Evolutionary conservation across 805 yeast genomes (phyloP).

Genomic region (Metschnikowia kofuensis): DNA sequence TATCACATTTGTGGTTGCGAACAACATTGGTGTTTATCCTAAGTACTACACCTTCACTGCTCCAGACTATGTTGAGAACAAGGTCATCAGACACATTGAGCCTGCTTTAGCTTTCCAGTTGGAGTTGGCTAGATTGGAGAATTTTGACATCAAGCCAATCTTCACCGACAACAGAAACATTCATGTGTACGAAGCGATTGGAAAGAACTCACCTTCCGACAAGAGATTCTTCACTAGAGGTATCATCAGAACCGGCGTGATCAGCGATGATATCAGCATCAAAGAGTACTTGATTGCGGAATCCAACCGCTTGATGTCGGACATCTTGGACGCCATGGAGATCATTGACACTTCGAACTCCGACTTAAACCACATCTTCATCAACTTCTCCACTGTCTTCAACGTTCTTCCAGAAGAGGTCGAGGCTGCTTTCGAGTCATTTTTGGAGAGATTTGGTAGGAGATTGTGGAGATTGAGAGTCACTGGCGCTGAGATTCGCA

Average conservation of each 20-base stretch:
- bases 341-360: constrained; percentile 92
- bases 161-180: constrained; percentile 96
- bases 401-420: constrained; percentile 93
- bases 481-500: constrained; percentile 96
- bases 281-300: constrained; percentile 94
- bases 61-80: constrained; percentile 80
- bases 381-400: constrained; percentile 94
- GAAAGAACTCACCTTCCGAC: constrained; percentile 90
- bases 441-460: constrained; percentile 95
- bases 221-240: constrained; percentile 97
- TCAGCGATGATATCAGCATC: constrained; percentile 88
- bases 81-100: constrained; percentile 94
- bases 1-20: constrained; percentile 85
- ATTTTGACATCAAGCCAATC: constrained; percentile 91
- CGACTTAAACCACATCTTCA: constrained; percentile 94
- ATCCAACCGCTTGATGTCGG: constrained; percentile 93
- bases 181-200: constrained; percentile 95
- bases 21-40: constrained; percentile 83
- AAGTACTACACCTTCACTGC: constrained; percentile 94
- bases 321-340: constrained; percentile 91
- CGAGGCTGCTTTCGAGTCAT: constrained; percentile 96
- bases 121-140: constrained; percentile 90
- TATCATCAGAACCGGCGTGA: constrained; percentile 92
- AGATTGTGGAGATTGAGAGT: constrained; percentile 95
- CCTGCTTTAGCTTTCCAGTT: constrained; percentile 98